These are phyloP conservation scores for Cyathus striatus DNA, from an alignment of 768 basidiomycete genomes.

Conservation along the genomic window DNA sequence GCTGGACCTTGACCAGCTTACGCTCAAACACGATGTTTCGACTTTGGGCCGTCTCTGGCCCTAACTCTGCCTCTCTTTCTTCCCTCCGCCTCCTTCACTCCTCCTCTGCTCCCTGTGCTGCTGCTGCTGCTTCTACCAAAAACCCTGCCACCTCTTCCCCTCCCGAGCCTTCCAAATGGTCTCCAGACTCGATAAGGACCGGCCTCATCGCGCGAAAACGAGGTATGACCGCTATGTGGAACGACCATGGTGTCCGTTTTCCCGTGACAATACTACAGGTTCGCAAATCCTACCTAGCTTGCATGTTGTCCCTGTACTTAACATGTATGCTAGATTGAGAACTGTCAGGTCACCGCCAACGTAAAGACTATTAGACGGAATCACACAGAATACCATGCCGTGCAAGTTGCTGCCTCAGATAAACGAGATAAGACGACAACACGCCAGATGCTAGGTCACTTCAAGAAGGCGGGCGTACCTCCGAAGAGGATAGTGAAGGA, in stretches of 20 bases:
- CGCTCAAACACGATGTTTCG: conserved; percentile 39
- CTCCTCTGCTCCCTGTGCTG: conserved; percentile 26
- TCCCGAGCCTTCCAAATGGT: conserved; percentile 61
- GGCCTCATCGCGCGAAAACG: conserved; percentile 93
- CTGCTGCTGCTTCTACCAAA: conserved; percentile 16
- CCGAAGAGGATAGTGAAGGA: conserved; percentile 86
- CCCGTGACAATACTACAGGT: conserved; percentile 97
- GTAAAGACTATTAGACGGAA: conserved; percentile 59
- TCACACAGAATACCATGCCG: conserved; percentile 79
- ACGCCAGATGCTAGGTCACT: conserved; percentile 84
- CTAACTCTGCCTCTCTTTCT: conserved; percentile 22
- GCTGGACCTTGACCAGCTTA: conserved; percentile 4
- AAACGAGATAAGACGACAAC: conserved; percentile 67
- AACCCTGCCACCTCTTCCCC: conserved; percentile 14
- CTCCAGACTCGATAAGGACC: conserved; percentile 78
- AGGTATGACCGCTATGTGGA: conserved; percentile 94
- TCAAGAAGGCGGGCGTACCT: conserved; percentile 72
- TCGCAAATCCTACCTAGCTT: conserved; percentile 14
- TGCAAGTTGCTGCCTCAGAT: conserved; percentile 88
- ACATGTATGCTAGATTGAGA: conserved; percentile 54
- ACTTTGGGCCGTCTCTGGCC: conserved; percentile 40
- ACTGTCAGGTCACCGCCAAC: conserved; percentile 86
- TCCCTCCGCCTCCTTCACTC: conserved; percentile 37
- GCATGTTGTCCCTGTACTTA: conserved; percentile 1
- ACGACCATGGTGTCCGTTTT: conserved; percentile 78